Evolutionary conservation across 257 asterid genomes (phyloP).

Genomic region (Oldenlandia corymbosa): DNA sequence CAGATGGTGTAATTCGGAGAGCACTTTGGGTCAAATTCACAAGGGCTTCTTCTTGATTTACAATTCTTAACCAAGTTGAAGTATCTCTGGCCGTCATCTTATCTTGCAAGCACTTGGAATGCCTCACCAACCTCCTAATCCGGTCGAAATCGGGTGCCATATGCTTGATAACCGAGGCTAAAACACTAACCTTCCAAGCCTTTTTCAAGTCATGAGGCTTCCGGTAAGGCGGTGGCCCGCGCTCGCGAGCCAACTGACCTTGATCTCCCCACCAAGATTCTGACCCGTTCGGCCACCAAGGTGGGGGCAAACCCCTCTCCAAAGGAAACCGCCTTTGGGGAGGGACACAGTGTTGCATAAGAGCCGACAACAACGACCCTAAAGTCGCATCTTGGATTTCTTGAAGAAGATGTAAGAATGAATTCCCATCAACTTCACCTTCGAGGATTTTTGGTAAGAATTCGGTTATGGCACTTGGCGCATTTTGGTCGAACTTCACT

Average conservation of each 20-base stretch:
- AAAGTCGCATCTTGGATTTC: conserved; percentile 59
- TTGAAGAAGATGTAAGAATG: conserved; percentile 37
- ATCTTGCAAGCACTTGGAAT: conserved; percentile 53
- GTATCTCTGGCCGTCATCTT: conserved; percentile 61
- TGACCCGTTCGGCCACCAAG: conserved; percentile 72
- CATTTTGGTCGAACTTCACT: conserved; percentile 38
- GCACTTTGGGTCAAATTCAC: conserved; percentile 18
- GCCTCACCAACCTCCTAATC: conserved; percentile 41
- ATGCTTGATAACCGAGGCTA: conserved; percentile 55
- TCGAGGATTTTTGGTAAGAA: conserved; percentile 31
- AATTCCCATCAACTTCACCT: conserved; percentile 16
- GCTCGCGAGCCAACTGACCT: conserved; percentile 35
- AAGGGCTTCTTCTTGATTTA: conserved; percentile 52
- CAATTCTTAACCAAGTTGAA: conserved; percentile 37
- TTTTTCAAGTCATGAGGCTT: conserved; percentile 62
- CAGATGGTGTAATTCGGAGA: conserved; percentile 23
- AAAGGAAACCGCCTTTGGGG: conserved; percentile 61
- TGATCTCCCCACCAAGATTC: conserved; percentile 69
- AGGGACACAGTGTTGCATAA: conserved; percentile 61
- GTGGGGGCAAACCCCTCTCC: conserved; percentile 52
- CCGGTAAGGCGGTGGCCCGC: conserved; percentile 56
- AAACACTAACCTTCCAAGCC: conserved; percentile 51
- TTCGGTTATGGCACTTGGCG: conserved; percentile 39
- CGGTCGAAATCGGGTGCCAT: conserved; percentile 41
- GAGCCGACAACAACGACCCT: conserved; percentile 56